Conservation (phyloP, 495 filamentous ascomycete species). For the Neurospora sp. region DNA sequence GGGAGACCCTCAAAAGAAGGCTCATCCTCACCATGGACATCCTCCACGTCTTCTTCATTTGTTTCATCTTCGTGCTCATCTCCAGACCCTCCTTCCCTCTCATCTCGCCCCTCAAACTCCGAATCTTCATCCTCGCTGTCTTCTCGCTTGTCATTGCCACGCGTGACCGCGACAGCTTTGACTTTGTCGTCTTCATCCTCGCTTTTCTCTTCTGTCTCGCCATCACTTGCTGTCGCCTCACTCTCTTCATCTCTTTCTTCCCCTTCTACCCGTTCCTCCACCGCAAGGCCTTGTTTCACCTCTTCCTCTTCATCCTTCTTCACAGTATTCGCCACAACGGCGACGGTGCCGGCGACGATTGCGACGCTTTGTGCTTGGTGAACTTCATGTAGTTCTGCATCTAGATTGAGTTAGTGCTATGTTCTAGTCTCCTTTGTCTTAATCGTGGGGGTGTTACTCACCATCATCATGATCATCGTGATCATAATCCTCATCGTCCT, state of each 20-base stretch:
- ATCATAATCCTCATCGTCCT: not conserved
- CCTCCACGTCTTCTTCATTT: not conserved
- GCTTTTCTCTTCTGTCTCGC: not conserved
- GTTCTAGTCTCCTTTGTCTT: not conserved
- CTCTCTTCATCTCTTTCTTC: not conserved
- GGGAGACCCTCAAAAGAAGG: not conserved
- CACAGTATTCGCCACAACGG: not conserved
- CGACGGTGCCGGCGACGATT: not conserved
- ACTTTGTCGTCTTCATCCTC: not conserved
- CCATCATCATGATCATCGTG: not conserved
- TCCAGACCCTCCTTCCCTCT: not conserved
- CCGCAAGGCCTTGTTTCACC: not conserved
- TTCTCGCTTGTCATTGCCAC: not conserved
- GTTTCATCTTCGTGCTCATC: not conserved
- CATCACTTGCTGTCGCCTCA: not conserved
- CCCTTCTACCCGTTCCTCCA: not conserved
- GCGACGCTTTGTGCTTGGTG: not conserved
- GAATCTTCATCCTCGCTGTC: constrained; percentile 1
- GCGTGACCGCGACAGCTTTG: not conserved
- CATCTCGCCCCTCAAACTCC: not conserved
- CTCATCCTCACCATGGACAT: not conserved
- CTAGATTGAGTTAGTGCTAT: not conserved
- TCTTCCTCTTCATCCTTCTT: not conserved
- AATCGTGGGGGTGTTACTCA: not conserved
- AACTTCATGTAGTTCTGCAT: not conserved